Evolutionary conservation across 495 filamentous ascomycete genomes (phyloP), one percentile per base, ranked within the genome.

Genomic region (Hypoxylon cercidicola): DNA sequence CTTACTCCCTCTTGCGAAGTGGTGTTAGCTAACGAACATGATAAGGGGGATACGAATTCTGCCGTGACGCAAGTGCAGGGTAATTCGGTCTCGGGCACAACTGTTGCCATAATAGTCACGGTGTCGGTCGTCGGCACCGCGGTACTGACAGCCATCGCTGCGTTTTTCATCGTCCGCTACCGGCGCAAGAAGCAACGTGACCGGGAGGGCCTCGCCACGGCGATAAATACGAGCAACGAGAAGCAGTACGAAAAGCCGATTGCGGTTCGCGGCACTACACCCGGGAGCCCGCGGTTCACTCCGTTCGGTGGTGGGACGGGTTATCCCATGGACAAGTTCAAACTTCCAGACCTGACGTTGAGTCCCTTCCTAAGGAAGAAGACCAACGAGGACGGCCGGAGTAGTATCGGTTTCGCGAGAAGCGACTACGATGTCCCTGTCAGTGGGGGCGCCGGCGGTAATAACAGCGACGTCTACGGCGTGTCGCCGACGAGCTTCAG

Each of bases 71-170:
- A 76, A 43, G 71, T 62, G 6, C 72, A 72, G 20, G 65, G 71
- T 20, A 69, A 70, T 21, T 75, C 75, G 1, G 54, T 78, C 3
- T 78, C 76, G 21, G 61, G 69, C 32, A 72, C 77, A 1, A 75
- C 74, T 58, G 63, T 76, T 12, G 78, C 78, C 15, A 63, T 72
- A 52, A 63, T 70, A 60, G 60, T 65, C 19, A 49, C 57, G n/a
- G 69, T 73, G 16, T 70, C 77, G 7, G 70, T 81, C 8, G 66
- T 79, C 1, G 78, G 77, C 13, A 76, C 71, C 40, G 72, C 77
- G 8, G 64, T 81, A 37, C 54, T 81, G 20, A 78, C 74, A 5
- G 60, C 72, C 19, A 43, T 70, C 4, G 71, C 60, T 11, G 72
- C 77, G 30, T 72, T 62, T 34, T 60, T 78, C 28, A 59, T 75